Base-by-base conservation (phyloP, 495 filamentous ascomycete genomes). In the Xylaria acuta region DNA sequence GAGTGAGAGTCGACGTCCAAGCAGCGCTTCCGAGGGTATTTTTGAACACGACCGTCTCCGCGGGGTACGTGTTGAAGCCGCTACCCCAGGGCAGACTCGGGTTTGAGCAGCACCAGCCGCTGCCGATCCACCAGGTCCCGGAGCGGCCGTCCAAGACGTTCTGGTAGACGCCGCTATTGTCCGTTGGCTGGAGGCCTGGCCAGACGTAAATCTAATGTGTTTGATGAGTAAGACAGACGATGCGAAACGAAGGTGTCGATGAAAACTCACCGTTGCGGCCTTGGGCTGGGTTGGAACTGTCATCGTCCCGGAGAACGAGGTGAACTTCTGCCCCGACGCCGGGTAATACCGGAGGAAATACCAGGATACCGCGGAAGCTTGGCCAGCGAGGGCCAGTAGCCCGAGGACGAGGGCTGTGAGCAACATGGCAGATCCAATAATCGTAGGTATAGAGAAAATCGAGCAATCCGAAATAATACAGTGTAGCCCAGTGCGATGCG, bases 121-220 rank as follows among this genome's bases (percentile, higher is more conserved):
- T 76, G 8, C 80, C 80, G 59, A 85, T 82, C 81, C 82, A 83
- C 83, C 83, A 84, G 6, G 79, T 82, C 12, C 82, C 81, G 16
- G 74, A 80, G 2, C 82, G 73, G 8, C 83, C 81, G 64, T 84
- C 83, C 8, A 84, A 76, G 6, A 84, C 84, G 25, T 80, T 79
- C 64, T 84, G 81, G 38, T 83, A 84, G 5, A 84, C 81, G 22
- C 82, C 83, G 27, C 70, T 80, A 41, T 81, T 80, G 59, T 80
- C 83, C 5, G 79, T 81, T 2, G 82, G 79, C 63, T 85, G 79
- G 11, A 85, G 78, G 3, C 84, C 83, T 3, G 82, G 82, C 82
- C 81, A 82, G 30, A 85, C 80, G 51, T 84, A 85, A 47, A 83
- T 84, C 25, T 72, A 71, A 11, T n/a, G n/a, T 72, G 8, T 56